phyloP scores from a whole-genome alignment of 2,329 filamentous ascomycete species.

The Ophiostoma tasmaniense region DNA sequence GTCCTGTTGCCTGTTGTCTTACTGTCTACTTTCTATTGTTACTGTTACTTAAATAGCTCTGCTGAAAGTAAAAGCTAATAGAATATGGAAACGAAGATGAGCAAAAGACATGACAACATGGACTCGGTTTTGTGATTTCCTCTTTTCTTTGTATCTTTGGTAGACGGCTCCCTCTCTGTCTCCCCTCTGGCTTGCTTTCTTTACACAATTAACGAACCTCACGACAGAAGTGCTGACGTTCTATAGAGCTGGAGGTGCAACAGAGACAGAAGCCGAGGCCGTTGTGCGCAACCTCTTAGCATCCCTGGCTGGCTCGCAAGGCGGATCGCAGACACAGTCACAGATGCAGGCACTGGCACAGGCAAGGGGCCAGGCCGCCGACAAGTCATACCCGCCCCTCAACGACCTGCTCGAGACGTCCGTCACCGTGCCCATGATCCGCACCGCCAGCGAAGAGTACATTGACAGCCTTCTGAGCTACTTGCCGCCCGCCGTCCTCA shows the following conservation, averaged over 20 bases:
- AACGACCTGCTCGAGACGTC: conserved; percentile 74
- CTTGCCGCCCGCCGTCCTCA: conserved; percentile 69
- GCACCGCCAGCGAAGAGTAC: conserved; percentile 53
- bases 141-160: not conserved
- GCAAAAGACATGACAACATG: not conserved
- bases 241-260: conserved; percentile 28
- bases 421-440: conserved; percentile 69
- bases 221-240: conserved; percentile 39
- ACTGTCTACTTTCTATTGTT: not conserved
- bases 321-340: conserved; percentile 24
- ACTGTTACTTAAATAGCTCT: conserved; percentile 2
- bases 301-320: conserved; percentile 58
- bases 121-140: not conserved
- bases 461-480: conserved; percentile 68
- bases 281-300: conserved; percentile 83
- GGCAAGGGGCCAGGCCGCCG: conserved; percentile 33
- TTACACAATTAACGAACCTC: not conserved
- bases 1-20: not conserved
- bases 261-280: conserved; percentile 59
- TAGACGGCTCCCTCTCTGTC: not conserved
- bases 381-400: conserved; percentile 70
- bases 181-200: not conserved
- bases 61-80: not conserved
- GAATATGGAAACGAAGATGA: not conserved
- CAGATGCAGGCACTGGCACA: not conserved